phyloP scores from a whole-genome alignment of 1,284 basidiomycete species.

The Cryptococcus amylolentus region DNA sequence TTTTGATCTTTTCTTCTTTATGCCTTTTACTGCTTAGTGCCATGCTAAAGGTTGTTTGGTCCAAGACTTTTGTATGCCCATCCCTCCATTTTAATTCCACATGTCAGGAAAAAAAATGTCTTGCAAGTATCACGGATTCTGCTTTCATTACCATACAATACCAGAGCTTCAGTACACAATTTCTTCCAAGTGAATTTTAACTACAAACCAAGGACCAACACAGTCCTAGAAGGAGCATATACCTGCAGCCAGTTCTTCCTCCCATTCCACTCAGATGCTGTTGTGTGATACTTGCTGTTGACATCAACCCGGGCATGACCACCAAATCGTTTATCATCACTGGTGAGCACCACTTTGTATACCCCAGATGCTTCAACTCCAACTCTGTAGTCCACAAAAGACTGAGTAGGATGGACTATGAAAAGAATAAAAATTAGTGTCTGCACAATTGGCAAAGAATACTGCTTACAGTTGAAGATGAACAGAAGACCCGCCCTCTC shows the following conservation, averaged over 20 bases:
- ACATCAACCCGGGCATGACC: conserved; percentile 78
- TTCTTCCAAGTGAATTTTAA: neutral
- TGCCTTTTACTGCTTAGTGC: too few species aligned
- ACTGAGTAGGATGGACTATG: conserved; percentile 71
- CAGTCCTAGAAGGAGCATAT: conserved; percentile 71
- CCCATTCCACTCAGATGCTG: conserved; percentile 84
- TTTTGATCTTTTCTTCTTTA: too few species aligned
- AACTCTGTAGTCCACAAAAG: conserved; percentile 88
- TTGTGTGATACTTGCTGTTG: conserved; percentile 70
- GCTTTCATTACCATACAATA: neutral
- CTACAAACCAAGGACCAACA: conserved; percentile 61
- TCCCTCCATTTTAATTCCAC: too few species aligned
- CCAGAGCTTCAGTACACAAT: neutral
- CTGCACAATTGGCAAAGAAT: neutral
- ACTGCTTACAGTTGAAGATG: conserved; percentile 74
- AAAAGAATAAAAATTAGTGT: conserved; percentile 1
- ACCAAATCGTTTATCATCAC: conserved; percentile 81
- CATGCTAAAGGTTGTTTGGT: too few species aligned
- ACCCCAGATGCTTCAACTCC: conserved; percentile 84
- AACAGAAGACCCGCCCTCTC: conserved; percentile 90
- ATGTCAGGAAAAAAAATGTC: too few species aligned
- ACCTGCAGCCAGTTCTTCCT: conserved; percentile 85
- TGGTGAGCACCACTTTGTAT: conserved; percentile 75
- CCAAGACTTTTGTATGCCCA: too few species aligned
- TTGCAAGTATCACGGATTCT: too few species aligned